Evolutionary conservation across 2,329 filamentous ascomycete genomes (phyloP).

Genomic region (Penicillium sp.): DNA sequence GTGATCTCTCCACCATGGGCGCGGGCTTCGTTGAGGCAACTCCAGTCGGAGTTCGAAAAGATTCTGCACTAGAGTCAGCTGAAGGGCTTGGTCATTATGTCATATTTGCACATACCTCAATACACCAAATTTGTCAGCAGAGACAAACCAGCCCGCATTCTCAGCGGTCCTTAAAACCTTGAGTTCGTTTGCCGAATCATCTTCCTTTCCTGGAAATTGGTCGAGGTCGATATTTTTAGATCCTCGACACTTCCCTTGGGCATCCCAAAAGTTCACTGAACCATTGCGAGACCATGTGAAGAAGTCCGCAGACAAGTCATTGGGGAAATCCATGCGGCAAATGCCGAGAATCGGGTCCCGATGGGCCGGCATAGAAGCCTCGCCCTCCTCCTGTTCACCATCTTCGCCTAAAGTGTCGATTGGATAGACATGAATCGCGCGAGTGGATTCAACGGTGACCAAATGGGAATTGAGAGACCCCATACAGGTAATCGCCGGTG

Average conservation of each 20-base stretch:
- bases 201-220: conserved; percentile 49
- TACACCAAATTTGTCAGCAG: conserved; percentile 84
- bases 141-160: conserved; percentile 67
- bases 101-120: conserved; percentile 52
- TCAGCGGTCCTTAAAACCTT: conserved; percentile 60
- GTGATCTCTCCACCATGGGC: conserved; percentile 86
- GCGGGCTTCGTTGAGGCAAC: conserved; percentile 69
- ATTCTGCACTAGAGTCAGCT: conserved; percentile 30
- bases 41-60: conserved; percentile 52
- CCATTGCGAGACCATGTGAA: conserved; percentile 87
- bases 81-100: background rate
- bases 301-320: conserved; percentile 67
- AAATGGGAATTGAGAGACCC: conserved; percentile 67
- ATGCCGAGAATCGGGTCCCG: conserved; percentile 68
- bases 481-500: conserved; percentile 60
- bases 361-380: conserved; percentile 54
- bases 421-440: conserved; percentile 64
- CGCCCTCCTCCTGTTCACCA: conserved; percentile 29
- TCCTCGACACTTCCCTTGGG: conserved; percentile 66
- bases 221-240: conserved; percentile 70
- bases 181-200: conserved; percentile 55
- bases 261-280: conserved; percentile 77
- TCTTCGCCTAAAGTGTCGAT: conserved; percentile 47
- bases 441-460: conserved; percentile 72
- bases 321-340: conserved; percentile 60